phyloP scores from a whole-genome alignment of 129 eudicot genomes.

The Chrysanthemum makinoi region DNA sequence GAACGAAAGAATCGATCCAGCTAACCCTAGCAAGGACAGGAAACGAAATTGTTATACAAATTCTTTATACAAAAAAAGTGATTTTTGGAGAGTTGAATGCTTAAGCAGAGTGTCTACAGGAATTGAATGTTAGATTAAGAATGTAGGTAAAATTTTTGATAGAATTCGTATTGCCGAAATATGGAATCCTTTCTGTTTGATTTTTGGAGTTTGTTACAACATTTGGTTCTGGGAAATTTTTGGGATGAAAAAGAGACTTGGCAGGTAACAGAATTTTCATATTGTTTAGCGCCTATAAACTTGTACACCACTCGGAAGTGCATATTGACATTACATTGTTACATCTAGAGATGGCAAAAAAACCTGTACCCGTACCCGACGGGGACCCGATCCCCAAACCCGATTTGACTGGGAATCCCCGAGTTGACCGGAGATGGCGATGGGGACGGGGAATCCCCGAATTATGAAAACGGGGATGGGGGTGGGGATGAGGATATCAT shows the following conservation, averaged over 20 bases:
- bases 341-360: no score
- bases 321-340: not conserved
- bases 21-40: slow-evolving; percentile 14
- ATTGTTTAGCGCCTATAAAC: slow-evolving; percentile 21
- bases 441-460: no score
- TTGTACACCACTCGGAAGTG: not conserved
- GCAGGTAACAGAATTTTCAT: slow-evolving; percentile 8
- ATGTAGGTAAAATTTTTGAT: not conserved
- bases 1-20: not conserved
- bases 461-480: no score
- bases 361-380: no score
- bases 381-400: no score
- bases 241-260: slow-evolving; percentile 28
- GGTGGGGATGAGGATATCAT: no score
- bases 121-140: not conserved
- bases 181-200: not conserved
- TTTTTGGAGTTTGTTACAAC: slow-evolving; percentile 15
- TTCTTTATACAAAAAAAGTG: not conserved
- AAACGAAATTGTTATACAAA: slow-evolving; percentile 4
- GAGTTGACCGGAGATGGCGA: no score
- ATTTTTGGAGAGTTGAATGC: slow-evolving; percentile 2
- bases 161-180: slow-evolving; percentile 1
- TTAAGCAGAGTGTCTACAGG: slow-evolving; percentile 21
- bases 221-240: slow-evolving; percentile 19
- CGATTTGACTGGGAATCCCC: no score